A percentile compares a stretch with the other conserved stretches of the same genome.
phyloP scores from a whole-genome alignment of 306 rosid species.

The Erythrophleum fordii region DNA sequence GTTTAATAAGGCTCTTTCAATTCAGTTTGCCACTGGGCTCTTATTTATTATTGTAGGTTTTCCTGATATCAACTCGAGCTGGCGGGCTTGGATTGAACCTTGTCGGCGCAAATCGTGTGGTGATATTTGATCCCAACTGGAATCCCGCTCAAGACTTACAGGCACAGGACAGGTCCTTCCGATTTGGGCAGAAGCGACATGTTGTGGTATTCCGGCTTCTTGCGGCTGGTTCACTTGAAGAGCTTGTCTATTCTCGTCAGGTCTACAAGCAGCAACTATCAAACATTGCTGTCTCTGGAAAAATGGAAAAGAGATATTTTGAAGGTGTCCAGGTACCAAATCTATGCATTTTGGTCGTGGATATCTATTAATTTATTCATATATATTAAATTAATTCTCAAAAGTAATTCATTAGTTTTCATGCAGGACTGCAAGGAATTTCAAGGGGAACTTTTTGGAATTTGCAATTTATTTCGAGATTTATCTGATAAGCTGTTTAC shows the following conservation, averaged over 20 bases:
- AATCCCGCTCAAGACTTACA: constrained; percentile 97
- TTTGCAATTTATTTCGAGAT: constrained; percentile 87
- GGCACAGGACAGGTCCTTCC: constrained; percentile 96
- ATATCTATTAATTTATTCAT: neutral
- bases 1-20: constrained; percentile 21
- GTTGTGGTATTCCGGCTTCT: constrained; percentile 91
- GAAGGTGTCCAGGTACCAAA: constrained; percentile 92
- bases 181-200: constrained; percentile 93
- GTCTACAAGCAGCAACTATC: constrained; percentile 95
- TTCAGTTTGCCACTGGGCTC: constrained; percentile 26
- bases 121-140: constrained; percentile 97
- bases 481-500: constrained; percentile 87
- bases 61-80: constrained; percentile 93
- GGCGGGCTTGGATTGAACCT: constrained; percentile 98
- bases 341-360: constrained; percentile 26
- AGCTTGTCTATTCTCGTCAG: constrained; percentile 93
- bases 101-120: constrained; percentile 96
- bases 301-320: constrained; percentile 91
- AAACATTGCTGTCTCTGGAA: constrained; percentile 91
- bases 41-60: constrained; percentile 64
- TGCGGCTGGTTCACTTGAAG: constrained; percentile 94
- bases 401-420: constrained; percentile 1
- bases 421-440: constrained; percentile 90
- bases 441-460: constrained; percentile 95
- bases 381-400: neutral